phyloP scores from a whole-genome alignment of 176 grass and related monocot species.

The Musa troglodytarum region DNA sequence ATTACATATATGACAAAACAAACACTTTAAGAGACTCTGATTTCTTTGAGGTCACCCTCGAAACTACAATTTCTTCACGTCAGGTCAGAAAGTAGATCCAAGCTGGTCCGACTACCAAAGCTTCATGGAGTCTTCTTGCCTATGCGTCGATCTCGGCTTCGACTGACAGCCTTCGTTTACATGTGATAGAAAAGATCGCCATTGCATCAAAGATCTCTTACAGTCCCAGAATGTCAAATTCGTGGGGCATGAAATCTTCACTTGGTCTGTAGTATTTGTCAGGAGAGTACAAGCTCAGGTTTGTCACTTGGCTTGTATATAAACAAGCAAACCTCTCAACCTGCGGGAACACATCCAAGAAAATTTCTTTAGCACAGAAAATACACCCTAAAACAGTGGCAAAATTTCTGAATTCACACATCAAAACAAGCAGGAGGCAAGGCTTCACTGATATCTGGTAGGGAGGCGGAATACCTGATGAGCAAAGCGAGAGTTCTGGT shows the following conservation, averaged over 20 bases:
- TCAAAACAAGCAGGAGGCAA: not conserved
- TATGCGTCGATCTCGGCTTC: not conserved
- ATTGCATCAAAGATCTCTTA: not conserved
- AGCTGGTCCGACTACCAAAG: not conserved
- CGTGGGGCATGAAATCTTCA: constrained; percentile 98
- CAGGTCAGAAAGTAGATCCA: not conserved
- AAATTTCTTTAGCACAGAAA: too few species aligned
- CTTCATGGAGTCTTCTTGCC: not conserved
- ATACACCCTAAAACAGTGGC: not conserved
- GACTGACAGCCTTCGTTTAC: not conserved
- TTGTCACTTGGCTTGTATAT: constrained; percentile 90
- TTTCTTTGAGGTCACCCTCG: too few species aligned
- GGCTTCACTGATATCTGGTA: not conserved
- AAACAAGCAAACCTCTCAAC: constrained; percentile 96
- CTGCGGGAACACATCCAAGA: constrained; percentile 21
- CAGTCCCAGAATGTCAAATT: constrained; percentile 76
- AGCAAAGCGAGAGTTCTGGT: constrained; percentile 96
- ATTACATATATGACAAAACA: too few species aligned
- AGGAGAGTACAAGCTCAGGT: constrained; percentile 74
- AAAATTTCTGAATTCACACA: not conserved
- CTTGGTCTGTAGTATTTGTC: constrained; percentile 94
- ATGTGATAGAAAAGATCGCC: not conserved
- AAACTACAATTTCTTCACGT: not conserved
- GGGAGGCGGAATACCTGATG: constrained; percentile 52
- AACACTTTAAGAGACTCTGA: too few species aligned